Conservation (phyloP, 441 rosid species). For the Bruguiera hainesii region DNA sequence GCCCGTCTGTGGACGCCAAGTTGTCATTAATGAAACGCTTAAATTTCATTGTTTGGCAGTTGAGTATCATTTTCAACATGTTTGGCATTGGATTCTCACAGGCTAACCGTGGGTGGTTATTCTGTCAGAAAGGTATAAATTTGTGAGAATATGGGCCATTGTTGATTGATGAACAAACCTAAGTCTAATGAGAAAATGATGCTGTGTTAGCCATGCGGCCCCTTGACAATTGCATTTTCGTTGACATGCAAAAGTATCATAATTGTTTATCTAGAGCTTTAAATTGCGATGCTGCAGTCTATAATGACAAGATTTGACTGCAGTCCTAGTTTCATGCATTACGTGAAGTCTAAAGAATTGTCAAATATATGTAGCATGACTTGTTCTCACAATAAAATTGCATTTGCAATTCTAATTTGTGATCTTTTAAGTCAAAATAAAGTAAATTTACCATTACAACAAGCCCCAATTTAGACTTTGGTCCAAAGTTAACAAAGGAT, state of each 20-base stretch:
- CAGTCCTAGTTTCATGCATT: no score
- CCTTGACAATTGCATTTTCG: constrained; percentile 13
- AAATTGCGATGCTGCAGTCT: no score
- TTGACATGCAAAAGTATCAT: neutral
- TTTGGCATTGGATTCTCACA: constrained; percentile 40
- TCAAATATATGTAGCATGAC: no score
- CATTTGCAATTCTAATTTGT: no score
- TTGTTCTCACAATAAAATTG: no score
- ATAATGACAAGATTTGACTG: no score
- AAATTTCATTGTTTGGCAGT: constrained; percentile 22
- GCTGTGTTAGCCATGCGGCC: constrained; percentile 10
- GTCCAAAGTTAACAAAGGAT: constrained; percentile 14
- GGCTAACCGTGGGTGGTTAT: constrained; percentile 5
- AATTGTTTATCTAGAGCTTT: neutral
- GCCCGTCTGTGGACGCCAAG: neutral
- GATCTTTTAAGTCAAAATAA: no score
- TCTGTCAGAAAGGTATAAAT: constrained; percentile 20
- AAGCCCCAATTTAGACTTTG: neutral
- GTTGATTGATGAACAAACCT: constrained; percentile 13
- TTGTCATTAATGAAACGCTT: constrained; percentile 17
- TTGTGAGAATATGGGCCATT: constrained; percentile 20
- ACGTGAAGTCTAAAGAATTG: no score
- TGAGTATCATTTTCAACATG: constrained; percentile 32
- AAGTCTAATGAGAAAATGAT: constrained; percentile 24
- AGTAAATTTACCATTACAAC: no score